Evolutionary conservation across 495 filamentous ascomycete genomes (phyloP).

Genomic region (Pyronema omphalodes): DNA sequence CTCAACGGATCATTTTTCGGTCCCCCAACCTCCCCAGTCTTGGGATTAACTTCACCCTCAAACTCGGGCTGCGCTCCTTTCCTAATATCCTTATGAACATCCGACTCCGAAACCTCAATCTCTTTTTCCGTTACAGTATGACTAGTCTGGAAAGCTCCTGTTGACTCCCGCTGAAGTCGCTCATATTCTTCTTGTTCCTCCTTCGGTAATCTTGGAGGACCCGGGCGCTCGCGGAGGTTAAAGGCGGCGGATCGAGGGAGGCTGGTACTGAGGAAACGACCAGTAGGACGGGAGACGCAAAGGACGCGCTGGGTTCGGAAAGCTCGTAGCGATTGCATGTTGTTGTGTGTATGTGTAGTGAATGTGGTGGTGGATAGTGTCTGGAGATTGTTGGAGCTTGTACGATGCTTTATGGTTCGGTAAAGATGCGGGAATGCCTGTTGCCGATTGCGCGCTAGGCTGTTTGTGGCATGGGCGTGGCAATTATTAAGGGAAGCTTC

Average conservation of each 20-base stretch:
- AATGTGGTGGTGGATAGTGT: too few relatives aligned
- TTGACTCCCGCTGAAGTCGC: conserved; percentile 53
- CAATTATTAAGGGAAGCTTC: too few relatives aligned
- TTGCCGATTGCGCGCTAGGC: too few relatives aligned
- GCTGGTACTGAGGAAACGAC: conserved; percentile 8
- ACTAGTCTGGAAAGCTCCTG: conserved; percentile 55
- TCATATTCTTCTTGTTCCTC: conserved; percentile 89
- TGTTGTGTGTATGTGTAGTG: too few relatives aligned
- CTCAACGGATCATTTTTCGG: conserved; percentile 94
- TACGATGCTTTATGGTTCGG: too few relatives aligned
- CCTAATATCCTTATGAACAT: conserved; percentile 51
- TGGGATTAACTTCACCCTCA: conserved; percentile 78
- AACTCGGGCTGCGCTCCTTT: conserved; percentile 76
- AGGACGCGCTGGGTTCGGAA: conserved; percentile 25
- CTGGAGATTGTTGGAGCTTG: too few relatives aligned
- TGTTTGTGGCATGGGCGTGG: too few relatives aligned
- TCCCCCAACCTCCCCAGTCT: conserved; percentile 89
- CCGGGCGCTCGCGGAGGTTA: conserved; percentile 34
- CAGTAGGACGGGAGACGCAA: too few relatives aligned
- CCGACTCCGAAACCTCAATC: conserved; percentile 32
- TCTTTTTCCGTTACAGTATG: conserved; percentile 19
- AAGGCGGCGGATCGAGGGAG: conserved; percentile 20
- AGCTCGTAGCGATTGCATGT: conserved; percentile 16
- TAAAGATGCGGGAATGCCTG: too few relatives aligned
- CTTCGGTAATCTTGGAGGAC: conserved; percentile 68